Conservation (phyloP, 108 stramenopile genomes). For the Discostella stelligeroides region DNA sequence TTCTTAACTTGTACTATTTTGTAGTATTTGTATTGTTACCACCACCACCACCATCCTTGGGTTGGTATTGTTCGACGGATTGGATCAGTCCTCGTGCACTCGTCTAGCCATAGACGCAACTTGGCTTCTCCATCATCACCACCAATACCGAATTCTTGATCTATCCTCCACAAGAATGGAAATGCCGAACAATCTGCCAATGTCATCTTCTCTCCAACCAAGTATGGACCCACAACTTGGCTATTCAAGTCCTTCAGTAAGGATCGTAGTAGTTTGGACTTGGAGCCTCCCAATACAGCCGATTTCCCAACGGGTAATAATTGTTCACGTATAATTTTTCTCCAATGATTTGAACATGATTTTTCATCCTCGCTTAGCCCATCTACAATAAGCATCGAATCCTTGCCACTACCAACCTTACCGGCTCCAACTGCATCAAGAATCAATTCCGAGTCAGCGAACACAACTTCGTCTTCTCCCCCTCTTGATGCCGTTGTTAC, state of each 20-base stretch:
- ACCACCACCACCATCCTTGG: conserved; percentile 87
- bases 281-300: conserved; percentile 65
- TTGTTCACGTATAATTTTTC: conserved; percentile 51
- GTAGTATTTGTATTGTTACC: conserved; percentile 47
- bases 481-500: conserved; percentile 44
- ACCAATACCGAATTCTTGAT: conserved; percentile 69
- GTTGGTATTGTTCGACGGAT: conserved; percentile 62
- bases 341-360: conserved; percentile 51
- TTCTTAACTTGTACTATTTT: too few relatives aligned
- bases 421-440: conserved; percentile 57
- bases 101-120: conserved; percentile 61
- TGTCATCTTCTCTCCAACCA: conserved; percentile 66
- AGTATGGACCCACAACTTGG: conserved; percentile 54
- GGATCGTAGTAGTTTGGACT: conserved; percentile 56
- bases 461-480: conserved; percentile 31
- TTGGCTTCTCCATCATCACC: conserved; percentile 48
- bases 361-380: conserved; percentile 10
- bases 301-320: conserved; percentile 69
- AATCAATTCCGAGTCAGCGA: conserved; percentile 77
- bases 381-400: neutral
- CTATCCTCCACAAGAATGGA: conserved; percentile 83
- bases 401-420: conserved; percentile 11
- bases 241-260: conserved; percentile 61
- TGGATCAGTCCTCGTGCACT: conserved; percentile 50
- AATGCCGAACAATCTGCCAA: conserved; percentile 85